Conservation (phyloP, 2,329 filamentous ascomycete genomes). For the Colletotrichum simmondsii region DNA sequence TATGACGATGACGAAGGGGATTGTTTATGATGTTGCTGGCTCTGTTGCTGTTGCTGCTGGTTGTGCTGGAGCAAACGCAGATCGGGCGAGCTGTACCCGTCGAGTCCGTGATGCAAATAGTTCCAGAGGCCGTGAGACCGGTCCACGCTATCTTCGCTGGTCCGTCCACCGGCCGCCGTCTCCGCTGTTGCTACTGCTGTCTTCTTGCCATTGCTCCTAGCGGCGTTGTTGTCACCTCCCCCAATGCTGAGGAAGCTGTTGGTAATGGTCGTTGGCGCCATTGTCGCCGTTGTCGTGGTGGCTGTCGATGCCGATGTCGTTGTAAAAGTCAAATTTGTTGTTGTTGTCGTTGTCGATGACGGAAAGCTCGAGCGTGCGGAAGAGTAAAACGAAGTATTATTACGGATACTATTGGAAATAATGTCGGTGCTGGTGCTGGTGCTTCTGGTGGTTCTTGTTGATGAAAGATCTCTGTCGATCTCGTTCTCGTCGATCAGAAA, state of each 20-base stretch:
- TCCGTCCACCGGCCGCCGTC: constrained; percentile 1
- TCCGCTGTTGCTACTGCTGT: not conserved
- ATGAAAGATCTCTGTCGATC: not conserved
- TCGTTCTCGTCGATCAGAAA: not conserved
- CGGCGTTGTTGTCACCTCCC: constrained; percentile 10
- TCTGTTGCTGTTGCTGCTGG: constrained; percentile 3
- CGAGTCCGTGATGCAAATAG: constrained; percentile 32
- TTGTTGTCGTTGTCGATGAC: constrained; percentile 1
- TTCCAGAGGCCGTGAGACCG: constrained; percentile 26
- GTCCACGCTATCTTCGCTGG: constrained; percentile 29
- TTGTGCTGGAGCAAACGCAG: constrained; percentile 15
- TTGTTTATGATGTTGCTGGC: not conserved
- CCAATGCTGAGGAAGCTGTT: not conserved
- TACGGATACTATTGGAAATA: not conserved
- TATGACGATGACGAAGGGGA: constrained; percentile 19
- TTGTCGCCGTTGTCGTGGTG: constrained; percentile 17
- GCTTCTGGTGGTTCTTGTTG: not conserved
- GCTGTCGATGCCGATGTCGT: constrained; percentile 10
- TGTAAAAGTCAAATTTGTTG: constrained; percentile 1
- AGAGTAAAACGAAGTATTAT: constrained; percentile 6
- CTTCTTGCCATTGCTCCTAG: constrained; percentile 14
- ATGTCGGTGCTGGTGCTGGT: not conserved
- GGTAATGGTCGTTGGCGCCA: constrained; percentile 26
- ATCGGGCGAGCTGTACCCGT: constrained; percentile 29
- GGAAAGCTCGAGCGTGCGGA: constrained; percentile 17